Conservation (phyloP, 2,329 filamentous ascomycete species). For the Colletotrichum endophyticum region DNA sequence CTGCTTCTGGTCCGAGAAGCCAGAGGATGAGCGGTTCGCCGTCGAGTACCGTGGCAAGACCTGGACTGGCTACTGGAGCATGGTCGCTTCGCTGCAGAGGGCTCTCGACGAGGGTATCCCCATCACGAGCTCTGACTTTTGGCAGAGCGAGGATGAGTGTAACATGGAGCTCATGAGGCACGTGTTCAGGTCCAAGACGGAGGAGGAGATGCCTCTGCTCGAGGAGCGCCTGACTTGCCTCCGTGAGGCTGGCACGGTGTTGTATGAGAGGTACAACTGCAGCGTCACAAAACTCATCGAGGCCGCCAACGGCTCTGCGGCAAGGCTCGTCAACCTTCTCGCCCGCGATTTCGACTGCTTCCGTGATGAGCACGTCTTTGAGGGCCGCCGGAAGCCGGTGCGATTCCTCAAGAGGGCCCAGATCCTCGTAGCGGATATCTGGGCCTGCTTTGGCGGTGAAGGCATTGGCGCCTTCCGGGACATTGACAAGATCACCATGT, state of each 20-base stretch:
- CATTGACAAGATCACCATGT: slow-evolving; percentile 97
- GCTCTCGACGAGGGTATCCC: slow-evolving; percentile 91
- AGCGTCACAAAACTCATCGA: slow-evolving; percentile 76
- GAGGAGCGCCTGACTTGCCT: slow-evolving; percentile 79
- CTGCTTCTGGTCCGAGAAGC: slow-evolving; percentile 86
- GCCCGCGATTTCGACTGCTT: slow-evolving; percentile 86
- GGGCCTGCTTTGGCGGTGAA: slow-evolving; percentile 91
- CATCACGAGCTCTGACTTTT: slow-evolving; percentile 88
- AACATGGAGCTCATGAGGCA: slow-evolving; percentile 74
- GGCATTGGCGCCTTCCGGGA: slow-evolving; percentile 83
- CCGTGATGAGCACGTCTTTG: slow-evolving; percentile 78
- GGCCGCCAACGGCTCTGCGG: slow-evolving; percentile 79
- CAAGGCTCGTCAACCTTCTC: slow-evolving; percentile 83
- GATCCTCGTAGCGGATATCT: slow-evolving; percentile 93
- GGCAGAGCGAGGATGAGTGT: slow-evolving; percentile 78
- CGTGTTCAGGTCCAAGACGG: slow-evolving; percentile 85
- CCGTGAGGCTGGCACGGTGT: slow-evolving; percentile 79
- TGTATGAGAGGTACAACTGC: slow-evolving; percentile 78
- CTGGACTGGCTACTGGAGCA: slow-evolving; percentile 96
- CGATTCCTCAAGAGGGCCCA: slow-evolving; percentile 93
- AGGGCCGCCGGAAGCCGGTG: slow-evolving; percentile 71
- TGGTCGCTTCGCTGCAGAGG: slow-evolving; percentile 85
- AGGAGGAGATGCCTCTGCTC: slow-evolving; percentile 86
- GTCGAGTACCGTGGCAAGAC: slow-evolving; percentile 80
- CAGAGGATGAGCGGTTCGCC: slow-evolving; percentile 76